These are phyloP conservation scores for Echeveria elegans DNA, from an alignment of 164 flowering plant species.

Conservation along the genomic window DNA sequence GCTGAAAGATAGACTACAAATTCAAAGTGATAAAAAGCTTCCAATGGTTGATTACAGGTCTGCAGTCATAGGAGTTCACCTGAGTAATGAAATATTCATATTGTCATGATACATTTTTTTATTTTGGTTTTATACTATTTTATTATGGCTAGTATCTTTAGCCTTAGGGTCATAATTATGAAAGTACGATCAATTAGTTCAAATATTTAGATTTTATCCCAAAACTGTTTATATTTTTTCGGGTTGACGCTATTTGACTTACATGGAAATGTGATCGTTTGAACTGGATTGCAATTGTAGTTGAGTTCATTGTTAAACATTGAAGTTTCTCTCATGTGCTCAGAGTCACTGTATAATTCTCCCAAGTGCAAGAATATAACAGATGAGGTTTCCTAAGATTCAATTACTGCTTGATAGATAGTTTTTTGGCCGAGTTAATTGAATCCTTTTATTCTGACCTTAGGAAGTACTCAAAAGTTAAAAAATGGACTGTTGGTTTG, in stretches of 20 bases:
- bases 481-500: conserved; percentile 58
- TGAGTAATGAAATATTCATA: not conserved
- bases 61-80: not conserved
- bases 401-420: not conserved
- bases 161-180: not conserved
- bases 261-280: not conserved
- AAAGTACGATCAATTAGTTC: not conserved
- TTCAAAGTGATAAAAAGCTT: conserved; percentile 44
- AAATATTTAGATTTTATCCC: not conserved
- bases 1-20: conserved; percentile 60
- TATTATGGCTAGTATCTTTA: not conserved
- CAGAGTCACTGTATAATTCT: not conserved
- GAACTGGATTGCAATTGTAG: not conserved
- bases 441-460: conserved; percentile 8
- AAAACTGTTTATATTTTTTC: no score
- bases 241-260: not conserved
- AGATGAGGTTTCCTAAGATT: not conserved
- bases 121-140: not conserved
- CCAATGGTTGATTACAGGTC: conserved; percentile 74
- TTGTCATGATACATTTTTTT: not conserved
- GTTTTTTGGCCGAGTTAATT: conserved; percentile 1
- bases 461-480: conserved; percentile 79
- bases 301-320: not conserved
- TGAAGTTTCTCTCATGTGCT: not conserved
- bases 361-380: not conserved